These are phyloP conservation scores for Microbotryum lychnidis-dioicae DNA, from an alignment of 1,284 basidiomycete species.

Conservation along the genomic window DNA sequence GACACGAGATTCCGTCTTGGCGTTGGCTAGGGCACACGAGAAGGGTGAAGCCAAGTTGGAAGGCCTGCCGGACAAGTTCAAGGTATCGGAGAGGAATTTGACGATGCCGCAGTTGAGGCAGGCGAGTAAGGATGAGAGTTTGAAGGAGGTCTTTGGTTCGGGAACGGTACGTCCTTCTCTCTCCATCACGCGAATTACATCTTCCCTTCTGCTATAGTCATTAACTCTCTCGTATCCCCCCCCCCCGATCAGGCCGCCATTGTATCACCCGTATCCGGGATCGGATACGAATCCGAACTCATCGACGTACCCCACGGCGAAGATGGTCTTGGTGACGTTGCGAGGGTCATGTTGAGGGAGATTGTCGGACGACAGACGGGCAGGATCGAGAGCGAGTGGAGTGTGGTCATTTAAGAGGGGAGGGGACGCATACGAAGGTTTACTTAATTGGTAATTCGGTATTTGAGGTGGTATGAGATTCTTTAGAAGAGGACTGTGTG, in stretches of 20 bases:
- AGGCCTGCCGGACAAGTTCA: slow-evolving; percentile 60
- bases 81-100: slow-evolving; percentile 73
- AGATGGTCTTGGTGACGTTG: slow-evolving; percentile 56
- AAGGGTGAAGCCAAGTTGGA: slow-evolving; percentile 51
- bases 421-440: not conserved
- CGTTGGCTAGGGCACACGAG: slow-evolving; percentile 67
- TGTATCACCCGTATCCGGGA: slow-evolving; percentile 32
- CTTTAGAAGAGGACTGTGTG: too few relatives aligned
- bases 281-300: slow-evolving; percentile 67
- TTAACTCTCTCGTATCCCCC: not conserved
- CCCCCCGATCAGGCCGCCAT: slow-evolving; percentile 51
- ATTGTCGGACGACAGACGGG: slow-evolving; percentile 88
- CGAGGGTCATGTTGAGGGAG: slow-evolving; percentile 70
- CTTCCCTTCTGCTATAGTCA: not conserved
- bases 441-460: too few relatives aligned
- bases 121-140: slow-evolving; percentile 60
- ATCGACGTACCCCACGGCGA: slow-evolving; percentile 70
- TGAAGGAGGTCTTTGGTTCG: slow-evolving; percentile 90
- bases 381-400: slow-evolving; percentile 71
- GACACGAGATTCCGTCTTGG: slow-evolving; percentile 72
- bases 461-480: too few relatives aligned
- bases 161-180: slow-evolving; percentile 51
- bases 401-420: slow-evolving; percentile 21
- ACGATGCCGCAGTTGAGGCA: slow-evolving; percentile 81
- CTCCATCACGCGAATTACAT: not conserved